Conservation (phyloP, 1,284 basidiomycete genomes). For the Cryptococcus deneoformans region DNA sequence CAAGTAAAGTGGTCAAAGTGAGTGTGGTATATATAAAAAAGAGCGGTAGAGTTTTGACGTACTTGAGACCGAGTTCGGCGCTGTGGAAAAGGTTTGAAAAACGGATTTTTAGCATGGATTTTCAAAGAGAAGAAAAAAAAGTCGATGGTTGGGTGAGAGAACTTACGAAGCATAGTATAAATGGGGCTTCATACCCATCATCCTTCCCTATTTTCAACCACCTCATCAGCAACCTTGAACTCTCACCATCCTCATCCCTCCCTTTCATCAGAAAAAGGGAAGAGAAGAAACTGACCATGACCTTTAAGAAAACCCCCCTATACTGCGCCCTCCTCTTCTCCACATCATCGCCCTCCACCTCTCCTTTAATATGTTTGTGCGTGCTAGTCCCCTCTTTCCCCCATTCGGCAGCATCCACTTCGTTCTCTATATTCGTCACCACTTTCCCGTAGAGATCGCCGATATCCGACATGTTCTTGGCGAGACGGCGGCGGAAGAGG, state of each 20-base stretch:
- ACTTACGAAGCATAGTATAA: conserved; percentile 31
- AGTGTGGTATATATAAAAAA: too few species aligned
- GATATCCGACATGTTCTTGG: conserved; percentile 38
- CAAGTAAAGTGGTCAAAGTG: not conserved
- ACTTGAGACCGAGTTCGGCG: conserved; percentile 36
- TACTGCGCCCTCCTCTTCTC: conserved; percentile 19
- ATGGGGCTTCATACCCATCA: conserved; percentile 30
- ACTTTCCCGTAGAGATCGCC: conserved; percentile 42
- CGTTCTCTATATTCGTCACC: conserved; percentile 36
- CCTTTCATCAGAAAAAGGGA: too few species aligned
- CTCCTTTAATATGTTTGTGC: not conserved
- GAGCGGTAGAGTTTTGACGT: too few species aligned
- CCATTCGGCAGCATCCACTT: conserved; percentile 17
- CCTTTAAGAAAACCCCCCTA: conserved; percentile 28
- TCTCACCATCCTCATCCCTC: not conserved
- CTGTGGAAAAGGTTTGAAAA: conserved; percentile 1
- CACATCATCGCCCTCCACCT: conserved; percentile 13
- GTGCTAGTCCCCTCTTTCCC: not conserved
- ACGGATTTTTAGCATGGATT: not conserved
- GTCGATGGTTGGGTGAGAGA: too few species aligned
- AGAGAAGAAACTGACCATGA: conserved; percentile 24
- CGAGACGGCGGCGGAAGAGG: conserved; percentile 36
- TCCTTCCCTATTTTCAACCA: conserved; percentile 16
- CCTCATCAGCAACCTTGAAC: not conserved
- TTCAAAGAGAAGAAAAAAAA: not conserved